A percentile compares a stretch with the other conserved stretches of the same genome.
Conservation (phyloP, 345 rosid genomes). For the Nephelium lappaceum region DNA sequence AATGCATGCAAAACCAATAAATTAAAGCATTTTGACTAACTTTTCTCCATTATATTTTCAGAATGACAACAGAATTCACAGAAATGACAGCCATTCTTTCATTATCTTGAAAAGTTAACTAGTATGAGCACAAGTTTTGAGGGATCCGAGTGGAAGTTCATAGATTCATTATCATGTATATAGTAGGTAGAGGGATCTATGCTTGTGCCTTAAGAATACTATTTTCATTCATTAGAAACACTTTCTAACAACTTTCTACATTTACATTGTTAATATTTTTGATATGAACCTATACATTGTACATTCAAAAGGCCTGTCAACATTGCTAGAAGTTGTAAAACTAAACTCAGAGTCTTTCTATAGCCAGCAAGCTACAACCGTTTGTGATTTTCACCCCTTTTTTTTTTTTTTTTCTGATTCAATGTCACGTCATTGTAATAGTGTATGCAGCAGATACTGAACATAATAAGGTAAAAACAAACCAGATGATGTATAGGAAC, state of each 20-base stretch:
- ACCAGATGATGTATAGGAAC: conserved; percentile 71
- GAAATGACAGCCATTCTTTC: background rate
- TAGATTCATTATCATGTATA: background rate
- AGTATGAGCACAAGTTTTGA: background rate
- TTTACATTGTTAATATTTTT: background rate
- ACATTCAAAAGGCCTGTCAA: background rate
- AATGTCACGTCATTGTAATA: background rate
- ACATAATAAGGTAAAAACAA: conserved; percentile 29
- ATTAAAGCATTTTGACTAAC: background rate
- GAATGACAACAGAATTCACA: conserved; percentile 8
- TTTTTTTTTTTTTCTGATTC: background rate
- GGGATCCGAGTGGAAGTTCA: background rate
- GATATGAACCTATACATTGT: background rate
- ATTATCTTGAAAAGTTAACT: background rate
- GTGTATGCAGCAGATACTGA: background rate
- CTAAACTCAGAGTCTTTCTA: background rate
- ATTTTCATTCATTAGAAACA: background rate
- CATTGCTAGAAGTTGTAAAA: background rate
- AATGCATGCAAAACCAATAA: background rate
- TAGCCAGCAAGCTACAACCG: background rate
- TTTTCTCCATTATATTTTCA: background rate
- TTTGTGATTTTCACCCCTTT: background rate
- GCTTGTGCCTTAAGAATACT: background rate
- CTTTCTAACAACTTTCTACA: background rate
- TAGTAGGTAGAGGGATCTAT: background rate